A percentile compares a stretch with the other conserved stretches of the same genome.
phyloP scores from a whole-genome alignment of 768 basidiomycete species.

The Cyathus striatus region DNA sequence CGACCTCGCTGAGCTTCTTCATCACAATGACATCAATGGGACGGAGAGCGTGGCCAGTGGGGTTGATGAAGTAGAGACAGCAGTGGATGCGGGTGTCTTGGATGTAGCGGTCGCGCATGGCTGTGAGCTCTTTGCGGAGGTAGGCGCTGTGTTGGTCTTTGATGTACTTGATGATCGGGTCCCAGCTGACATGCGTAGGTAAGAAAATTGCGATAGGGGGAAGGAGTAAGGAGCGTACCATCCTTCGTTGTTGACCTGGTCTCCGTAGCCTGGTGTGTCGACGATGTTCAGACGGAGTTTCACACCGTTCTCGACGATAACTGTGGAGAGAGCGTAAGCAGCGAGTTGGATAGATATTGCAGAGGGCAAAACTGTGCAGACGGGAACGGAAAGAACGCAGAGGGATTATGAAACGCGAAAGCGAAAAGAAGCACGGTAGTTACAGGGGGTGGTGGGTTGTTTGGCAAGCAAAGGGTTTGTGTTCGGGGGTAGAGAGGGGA shows the following conservation, averaged over 20 bases:
- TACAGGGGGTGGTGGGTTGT: too few relatives aligned
- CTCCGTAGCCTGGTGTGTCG: slow-evolving; percentile 97
- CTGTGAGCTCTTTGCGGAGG: slow-evolving; percentile 97
- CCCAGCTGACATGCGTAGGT: slow-evolving; percentile 64
- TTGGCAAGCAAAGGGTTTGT: too few relatives aligned
- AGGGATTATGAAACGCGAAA: too few relatives aligned
- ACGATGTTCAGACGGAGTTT: slow-evolving; percentile 94
- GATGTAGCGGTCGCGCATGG: slow-evolving; percentile 97
- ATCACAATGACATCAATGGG: slow-evolving; percentile 98
- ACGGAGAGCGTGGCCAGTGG: slow-evolving; percentile 95
- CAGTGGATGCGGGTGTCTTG: slow-evolving; percentile 99
- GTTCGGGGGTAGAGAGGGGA: too few relatives aligned
- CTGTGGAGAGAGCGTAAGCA: slow-evolving; percentile 31
- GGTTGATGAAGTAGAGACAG: slow-evolving; percentile 97
- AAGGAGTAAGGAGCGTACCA: slow-evolving; percentile 51
- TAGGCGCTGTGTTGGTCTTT: slow-evolving; percentile 99
- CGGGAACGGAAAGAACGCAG: too few relatives aligned
- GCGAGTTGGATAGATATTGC: background rate
- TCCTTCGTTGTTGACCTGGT: slow-evolving; percentile 98
- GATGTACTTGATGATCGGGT: slow-evolving; percentile 98
- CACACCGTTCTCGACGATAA: slow-evolving; percentile 95
- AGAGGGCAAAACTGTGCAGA: too few relatives aligned
- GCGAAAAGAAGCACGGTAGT: too few relatives aligned
- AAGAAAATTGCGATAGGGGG: slow-evolving; percentile 1
- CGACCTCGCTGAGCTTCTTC: slow-evolving; percentile 98